A percentile compares a stretch with the other conserved stretches of the same genome.
Evolutionary conservation across 2,329 filamentous ascomycete genomes (phyloP).

Genomic region (Sporothrix phasma): DNA sequence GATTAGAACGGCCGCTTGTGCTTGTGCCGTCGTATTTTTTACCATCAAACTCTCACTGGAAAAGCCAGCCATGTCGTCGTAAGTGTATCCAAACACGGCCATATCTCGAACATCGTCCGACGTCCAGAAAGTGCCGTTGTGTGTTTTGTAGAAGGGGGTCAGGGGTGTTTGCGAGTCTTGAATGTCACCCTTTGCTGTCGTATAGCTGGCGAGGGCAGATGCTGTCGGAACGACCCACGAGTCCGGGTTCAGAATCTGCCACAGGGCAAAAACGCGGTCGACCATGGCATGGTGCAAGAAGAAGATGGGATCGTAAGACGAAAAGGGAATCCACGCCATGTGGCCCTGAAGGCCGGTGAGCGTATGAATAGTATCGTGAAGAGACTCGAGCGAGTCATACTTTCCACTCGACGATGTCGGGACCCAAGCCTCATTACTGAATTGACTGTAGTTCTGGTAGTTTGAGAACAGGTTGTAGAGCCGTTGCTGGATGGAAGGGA

Average conservation of each 20-base stretch:
- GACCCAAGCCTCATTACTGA: constrained; percentile 60
- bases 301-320: constrained; percentile 70
- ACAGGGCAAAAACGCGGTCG: constrained; percentile 66
- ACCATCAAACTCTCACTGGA: constrained; percentile 17
- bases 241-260: constrained; percentile 63
- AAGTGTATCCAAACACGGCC: constrained; percentile 61
- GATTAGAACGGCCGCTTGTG: constrained; percentile 41
- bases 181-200: constrained; percentile 42
- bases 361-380: constrained; percentile 55
- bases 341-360: constrained; percentile 53
- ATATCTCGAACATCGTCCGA: constrained; percentile 51
- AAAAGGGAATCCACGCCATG: constrained; percentile 60
- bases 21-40: constrained; percentile 27
- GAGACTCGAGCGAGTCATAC: constrained; percentile 54
- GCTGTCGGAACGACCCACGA: constrained; percentile 52
- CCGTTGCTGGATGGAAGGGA: constrained; percentile 48
- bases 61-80: constrained; percentile 45
- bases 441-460: constrained; percentile 57
- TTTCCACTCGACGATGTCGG: constrained; percentile 35
- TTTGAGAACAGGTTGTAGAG: constrained; percentile 58
- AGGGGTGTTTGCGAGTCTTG: constrained; percentile 48
- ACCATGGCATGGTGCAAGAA: constrained; percentile 68
- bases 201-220: constrained; percentile 51
- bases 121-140: constrained; percentile 55
- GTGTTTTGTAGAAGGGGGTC: constrained; percentile 55